A percentile compares a stretch with the other conserved stretches of the same genome.
Evolutionary conservation across 2,329 filamentous ascomycete species (phyloP).

Genomic region (Fulvia fulva): DNA sequence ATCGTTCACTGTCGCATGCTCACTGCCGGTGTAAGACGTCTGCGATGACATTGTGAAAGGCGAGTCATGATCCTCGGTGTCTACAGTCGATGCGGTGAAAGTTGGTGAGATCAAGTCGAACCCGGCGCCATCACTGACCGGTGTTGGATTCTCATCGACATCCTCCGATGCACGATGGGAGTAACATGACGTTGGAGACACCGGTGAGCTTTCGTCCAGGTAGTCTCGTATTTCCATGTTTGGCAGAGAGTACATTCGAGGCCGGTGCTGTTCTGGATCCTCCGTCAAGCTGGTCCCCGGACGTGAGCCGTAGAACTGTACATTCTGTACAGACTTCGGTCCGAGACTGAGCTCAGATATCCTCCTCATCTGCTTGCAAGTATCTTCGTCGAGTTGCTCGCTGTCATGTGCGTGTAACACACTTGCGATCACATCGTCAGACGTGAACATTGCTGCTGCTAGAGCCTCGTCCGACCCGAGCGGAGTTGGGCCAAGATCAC

Average conservation of each 20-base stretch:
- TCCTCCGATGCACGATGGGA: slow-evolving; percentile 1
- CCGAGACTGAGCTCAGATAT: slow-evolving; percentile 6
- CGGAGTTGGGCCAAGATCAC: slow-evolving; percentile 7
- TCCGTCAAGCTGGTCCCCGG: slow-evolving; percentile 14
- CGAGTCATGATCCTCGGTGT: slow-evolving; percentile 27
- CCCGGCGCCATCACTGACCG: slow-evolving; percentile 8
- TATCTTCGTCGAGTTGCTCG: background rate
- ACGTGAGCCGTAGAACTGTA: slow-evolving; percentile 25
- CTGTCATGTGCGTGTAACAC: background rate
- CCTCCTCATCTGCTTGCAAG: slow-evolving; percentile 2
- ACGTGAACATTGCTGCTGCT: slow-evolving; percentile 11
- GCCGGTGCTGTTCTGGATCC: slow-evolving; percentile 15
- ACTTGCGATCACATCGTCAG: background rate
- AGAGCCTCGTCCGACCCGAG: slow-evolving; percentile 10
- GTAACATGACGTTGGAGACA: slow-evolving; percentile 8
- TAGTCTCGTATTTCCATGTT: slow-evolving; percentile 18
- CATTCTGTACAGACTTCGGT: slow-evolving; percentile 19
- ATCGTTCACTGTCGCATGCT: background rate
- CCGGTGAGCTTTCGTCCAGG: slow-evolving; percentile 8
- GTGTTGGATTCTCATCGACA: slow-evolving; percentile 7
- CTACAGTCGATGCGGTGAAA: slow-evolving; percentile 32
- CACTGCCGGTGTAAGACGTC: slow-evolving; percentile 3
- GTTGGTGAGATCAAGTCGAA: slow-evolving; percentile 31
- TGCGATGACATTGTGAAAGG: slow-evolving; percentile 25
- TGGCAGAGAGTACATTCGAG: slow-evolving; percentile 19